Evolutionary conservation across 495 filamentous ascomycete species (phyloP).

Genomic region (Rostrohypoxylon terebratum): DNA sequence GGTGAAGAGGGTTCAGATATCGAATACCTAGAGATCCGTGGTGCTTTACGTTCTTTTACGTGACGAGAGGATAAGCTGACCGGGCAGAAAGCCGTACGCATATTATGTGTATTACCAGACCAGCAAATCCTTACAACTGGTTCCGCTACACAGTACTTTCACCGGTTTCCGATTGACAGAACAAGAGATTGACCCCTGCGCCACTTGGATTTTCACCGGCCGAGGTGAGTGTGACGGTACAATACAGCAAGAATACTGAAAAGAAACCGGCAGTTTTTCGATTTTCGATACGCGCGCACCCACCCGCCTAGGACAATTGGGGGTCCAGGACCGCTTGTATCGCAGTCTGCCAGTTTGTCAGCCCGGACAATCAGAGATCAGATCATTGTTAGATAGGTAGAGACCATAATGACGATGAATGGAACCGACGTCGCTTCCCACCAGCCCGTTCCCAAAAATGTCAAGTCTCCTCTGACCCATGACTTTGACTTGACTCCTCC

Average conservation of each 20-base stretch:
- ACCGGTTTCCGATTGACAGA: conserved; percentile 36
- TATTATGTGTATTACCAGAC: conserved; percentile 41
- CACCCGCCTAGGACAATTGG: conserved; percentile 14
- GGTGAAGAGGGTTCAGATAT: conserved; percentile 12
- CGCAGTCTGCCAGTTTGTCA: conserved; percentile 9
- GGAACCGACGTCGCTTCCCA: conserved; percentile 29
- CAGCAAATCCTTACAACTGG: conserved; percentile 27
- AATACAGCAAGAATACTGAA: conserved; percentile 20
- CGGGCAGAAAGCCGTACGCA: conserved; percentile 30
- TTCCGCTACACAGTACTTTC: conserved; percentile 36
- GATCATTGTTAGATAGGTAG: conserved; percentile 32
- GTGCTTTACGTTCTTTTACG: conserved; percentile 21
- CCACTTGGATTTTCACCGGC: conserved; percentile 32
- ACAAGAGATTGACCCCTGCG: conserved; percentile 30
- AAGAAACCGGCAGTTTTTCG: conserved; percentile 43
- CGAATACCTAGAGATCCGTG: conserved; percentile 8
- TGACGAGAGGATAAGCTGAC: conserved; percentile 34
- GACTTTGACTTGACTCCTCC: conserved; percentile 11
- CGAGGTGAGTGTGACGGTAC: conserved; percentile 40
- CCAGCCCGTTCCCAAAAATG: conserved; percentile 22
- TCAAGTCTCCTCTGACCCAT: conserved; percentile 26
- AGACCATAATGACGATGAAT: conserved; percentile 31
- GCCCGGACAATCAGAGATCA: conserved; percentile 36
- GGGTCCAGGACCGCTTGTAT: conserved; percentile 4
- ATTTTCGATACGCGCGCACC: conserved; percentile 28